Evolutionary conservation across 2,329 filamentous ascomycete genomes (phyloP), one percentile per base, ranked within the genome.

Genomic region (Diaporthe sp.): DNA sequence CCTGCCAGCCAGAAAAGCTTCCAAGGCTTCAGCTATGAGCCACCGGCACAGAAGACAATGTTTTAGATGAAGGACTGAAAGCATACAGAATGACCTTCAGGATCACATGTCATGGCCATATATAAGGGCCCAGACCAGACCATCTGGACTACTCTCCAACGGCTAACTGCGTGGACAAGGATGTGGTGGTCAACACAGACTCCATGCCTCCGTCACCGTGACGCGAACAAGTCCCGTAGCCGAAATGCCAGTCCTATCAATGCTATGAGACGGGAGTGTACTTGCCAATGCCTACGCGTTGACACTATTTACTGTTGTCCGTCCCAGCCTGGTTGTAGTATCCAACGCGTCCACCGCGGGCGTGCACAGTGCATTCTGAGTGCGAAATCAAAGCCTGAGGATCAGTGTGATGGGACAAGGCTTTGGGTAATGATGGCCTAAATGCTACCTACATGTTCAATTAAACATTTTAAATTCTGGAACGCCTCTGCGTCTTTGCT

Each of bases 391-490:
- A 30, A n/a, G 15, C 10, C 5, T 3, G 17, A 37, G 15, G 4
- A 13, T 27, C 30, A n/a, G 35, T 22, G 7, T 50, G 19, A 47
- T 2, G n/a, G 5, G 15, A 5, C 39, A 30, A 17, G 6, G 5
- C 7, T 6, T 51, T 25, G 32, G 10, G 63, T 17, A 66, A 50
- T 51, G 19, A 50, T 51, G 42, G 61, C 30, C 37, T 25, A n/a
- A 12, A 25, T 37, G 22, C 37, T 35, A 15, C 27, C 12, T 25
- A 19, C 10, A 32, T 19, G 30, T 19, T 25, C 22, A 68, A 68
- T 68, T 53, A 68, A n/a, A 68, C 63, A 53, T 27, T 68, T 4
- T 53, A 30, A 25, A 39, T 15, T 68, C 44, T 37, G 44, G 63
- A 66, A 51, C 44, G 63, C 32, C 32, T 39, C 27, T 53, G 32